Base-by-base conservation (phyloP, 768 basidiomycete species). In the Coprinopsis sp. region DNA sequence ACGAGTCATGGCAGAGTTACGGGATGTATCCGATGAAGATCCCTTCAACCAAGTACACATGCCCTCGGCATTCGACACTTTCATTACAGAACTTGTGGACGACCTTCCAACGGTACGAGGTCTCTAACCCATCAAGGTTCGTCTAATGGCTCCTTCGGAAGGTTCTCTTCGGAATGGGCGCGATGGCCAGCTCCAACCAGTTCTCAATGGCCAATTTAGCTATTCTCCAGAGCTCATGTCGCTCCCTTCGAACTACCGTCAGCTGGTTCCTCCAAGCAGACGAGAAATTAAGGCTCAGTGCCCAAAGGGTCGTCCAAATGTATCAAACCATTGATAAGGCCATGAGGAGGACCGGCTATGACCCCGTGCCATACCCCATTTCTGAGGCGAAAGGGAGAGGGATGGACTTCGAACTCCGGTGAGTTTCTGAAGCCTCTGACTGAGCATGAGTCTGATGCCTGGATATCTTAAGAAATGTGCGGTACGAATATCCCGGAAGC, bases 401-500 rank as follows among this genome's bases (percentile, higher is more conserved):
- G n/a, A 22, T 41, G 46, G 29, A 12, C 27, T 49, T 47, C 21
- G 28, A 46, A 23, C 33, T 46, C 11, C 38, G 34, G 48, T 53
- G 19, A 38, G 34, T 2, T 5, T 16, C n/a, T n/a, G n/a, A 0
- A 16, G 6, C 4, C 18, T 34, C 33, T 18, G n/a, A 40, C 4
- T n/a, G n/a, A n/a, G n/a, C n/a, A n/a, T n/a, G 2, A 7, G 31
- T 21, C 31, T n/a, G 16, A 18, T 18, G 2, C 6, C 36, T 31
- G 13, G 24, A n/a, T 3, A 2, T 10, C 2, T 10, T 2, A n/a
- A 52, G 51, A 21, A 31, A 46, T n/a, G 28, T 49, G 5, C 31
- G 44, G 64, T 77, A 76, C 47, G 54, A 55, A 21, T 77, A 77
- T 49, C 71, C 73, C 0, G 62, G 57, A 13, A 57, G 54, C 39